phyloP scores from a whole-genome alignment of 202 grass and related monocot species.

The Musa balbisiana region DNA sequence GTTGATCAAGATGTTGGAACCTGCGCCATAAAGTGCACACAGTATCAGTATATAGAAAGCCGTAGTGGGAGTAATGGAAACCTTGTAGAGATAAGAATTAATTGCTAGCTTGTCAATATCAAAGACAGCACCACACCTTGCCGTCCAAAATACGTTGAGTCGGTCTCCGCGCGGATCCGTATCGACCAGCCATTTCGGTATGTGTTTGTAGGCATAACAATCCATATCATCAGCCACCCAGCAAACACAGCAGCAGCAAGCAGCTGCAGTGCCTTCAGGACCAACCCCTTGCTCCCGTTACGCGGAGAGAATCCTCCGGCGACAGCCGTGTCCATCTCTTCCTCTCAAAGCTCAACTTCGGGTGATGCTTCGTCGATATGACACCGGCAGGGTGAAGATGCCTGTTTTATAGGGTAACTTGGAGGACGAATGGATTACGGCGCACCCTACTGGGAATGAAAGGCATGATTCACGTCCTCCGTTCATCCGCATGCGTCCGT shows the following conservation, averaged over 20 bases:
- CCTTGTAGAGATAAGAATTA: too few relatives aligned
- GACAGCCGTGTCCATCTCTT: background rate
- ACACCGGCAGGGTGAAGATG: background rate
- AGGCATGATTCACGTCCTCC: conserved; percentile 7
- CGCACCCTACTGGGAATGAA: background rate
- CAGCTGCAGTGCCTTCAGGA: conserved; percentile 16
- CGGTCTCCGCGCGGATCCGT: conserved; percentile 27
- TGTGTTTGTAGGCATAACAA: conserved; percentile 23
- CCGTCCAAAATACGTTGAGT: conserved; percentile 41
- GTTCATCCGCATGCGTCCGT: background rate
- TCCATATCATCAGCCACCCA: conserved; percentile 48
- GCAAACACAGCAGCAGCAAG: conserved; percentile 32
- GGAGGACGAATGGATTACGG: too few relatives aligned
- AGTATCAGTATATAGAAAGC: too few relatives aligned
- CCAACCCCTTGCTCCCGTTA: background rate
- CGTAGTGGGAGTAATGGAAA: too few relatives aligned
- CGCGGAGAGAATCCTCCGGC: background rate
- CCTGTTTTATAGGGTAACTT: background rate
- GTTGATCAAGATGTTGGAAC: conserved; percentile 27
- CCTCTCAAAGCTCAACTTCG: background rate
- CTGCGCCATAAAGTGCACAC: conserved; percentile 19
- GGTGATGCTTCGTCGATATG: background rate
- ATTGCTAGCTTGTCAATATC: too few relatives aligned
- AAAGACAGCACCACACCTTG: conserved; percentile 32
- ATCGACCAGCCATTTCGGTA: conserved; percentile 32